These are phyloP conservation scores for Sherardia arvensis DNA, from an alignment of 257 asterid species.

Conservation along the genomic window DNA sequence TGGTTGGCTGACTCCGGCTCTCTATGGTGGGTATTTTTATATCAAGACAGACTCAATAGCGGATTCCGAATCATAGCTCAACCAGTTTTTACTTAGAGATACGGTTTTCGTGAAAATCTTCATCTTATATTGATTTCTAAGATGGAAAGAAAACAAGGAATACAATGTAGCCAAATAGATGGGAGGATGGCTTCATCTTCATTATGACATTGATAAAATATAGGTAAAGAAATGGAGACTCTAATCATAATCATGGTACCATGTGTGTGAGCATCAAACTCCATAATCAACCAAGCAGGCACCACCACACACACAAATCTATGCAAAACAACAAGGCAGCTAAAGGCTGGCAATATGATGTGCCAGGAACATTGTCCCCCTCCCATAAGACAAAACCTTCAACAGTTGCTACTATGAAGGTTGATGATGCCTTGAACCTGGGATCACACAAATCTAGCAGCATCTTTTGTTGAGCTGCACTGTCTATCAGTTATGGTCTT, in stretches of 20 bases:
- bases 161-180: constrained; percentile 1
- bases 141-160: constrained; percentile 9
- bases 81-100: neutral
- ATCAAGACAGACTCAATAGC: neutral
- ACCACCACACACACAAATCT: neutral
- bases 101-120: too few relatives aligned
- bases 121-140: neutral
- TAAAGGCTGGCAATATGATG: constrained; percentile 18
- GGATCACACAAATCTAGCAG: constrained; percentile 8
- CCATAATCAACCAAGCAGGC: constrained; percentile 1
- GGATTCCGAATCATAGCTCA: too few relatives aligned
- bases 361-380: constrained; percentile 36
- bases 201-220: constrained; percentile 18
- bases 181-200: constrained; percentile 12
- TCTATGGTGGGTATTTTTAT: constrained; percentile 6
- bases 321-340: constrained; percentile 16
- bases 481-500: neutral
- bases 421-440: constrained; percentile 8
- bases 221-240: constrained; percentile 32
- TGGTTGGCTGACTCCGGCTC: constrained; percentile 13
- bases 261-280: constrained; percentile 19
- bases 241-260: constrained; percentile 26
- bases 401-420: constrained; percentile 11
- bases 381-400: constrained; percentile 30
- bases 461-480: constrained; percentile 6